Base-by-base conservation (phyloP, 208 protist species). In the Leishmania arabica region DNA sequence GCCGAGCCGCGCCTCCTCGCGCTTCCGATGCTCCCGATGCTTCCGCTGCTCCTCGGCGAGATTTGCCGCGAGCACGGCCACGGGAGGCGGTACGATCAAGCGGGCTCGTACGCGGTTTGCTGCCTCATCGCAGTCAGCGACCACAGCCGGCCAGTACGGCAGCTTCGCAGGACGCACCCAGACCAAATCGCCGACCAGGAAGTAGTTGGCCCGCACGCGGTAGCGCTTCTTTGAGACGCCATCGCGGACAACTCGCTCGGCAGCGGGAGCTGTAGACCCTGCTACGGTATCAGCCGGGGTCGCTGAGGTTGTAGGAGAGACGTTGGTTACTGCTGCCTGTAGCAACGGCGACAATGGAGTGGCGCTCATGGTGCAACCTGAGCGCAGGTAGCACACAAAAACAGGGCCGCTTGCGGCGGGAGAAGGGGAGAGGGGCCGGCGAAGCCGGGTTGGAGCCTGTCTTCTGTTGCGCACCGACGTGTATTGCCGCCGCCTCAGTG, bases 91-190 rank as follows among this genome's bases (percentile, higher is more conserved):
- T 31, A 87, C 73, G 45, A 97, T 77, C 2, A 96, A 86, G 13
- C 86, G 83, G 5, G 91, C 90, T 13, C 88, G 86, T 49, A 97
- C 89, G 42, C 73, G 90, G 83, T 95, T 96, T 0, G 80, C 75
- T 15, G 65, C 64, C 73, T 92, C 88, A 56, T 95, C 87, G 34
- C 87, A 86, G n/a, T 87, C 81, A 11, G 93, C 60, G 27, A 97
- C 89, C 86, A 97, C 95, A 1, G 92, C 95, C 0, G 95, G 95
- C 93, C 95, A 98, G 85, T 92, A 97, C 17, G 95, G 95, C 53
- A 96, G 77, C 54, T 88, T 86, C 8, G 86, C 85, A 6, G 93
- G 93, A 5, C 92, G 90, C 24, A 93, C 84, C 93, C 95, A 98
- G 24, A 98, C 95, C 66, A 98, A 75, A 69, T 98, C 95, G 4